Evolutionary conservation across 345 rosid genomes (phyloP).

Genomic region (Citrus australasica): DNA sequence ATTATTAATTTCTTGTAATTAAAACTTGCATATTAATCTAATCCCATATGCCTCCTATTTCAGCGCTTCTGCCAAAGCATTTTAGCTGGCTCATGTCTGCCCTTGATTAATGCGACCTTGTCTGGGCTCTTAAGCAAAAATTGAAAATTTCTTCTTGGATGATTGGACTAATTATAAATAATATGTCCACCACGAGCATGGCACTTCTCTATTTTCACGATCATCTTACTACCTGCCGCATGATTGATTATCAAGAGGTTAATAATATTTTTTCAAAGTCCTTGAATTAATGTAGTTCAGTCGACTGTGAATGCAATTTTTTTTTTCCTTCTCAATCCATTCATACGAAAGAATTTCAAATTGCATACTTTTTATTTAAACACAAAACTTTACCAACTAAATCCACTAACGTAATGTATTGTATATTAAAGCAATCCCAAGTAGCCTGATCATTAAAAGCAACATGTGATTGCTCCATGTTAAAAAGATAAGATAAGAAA

Average conservation of each 20-base stretch:
- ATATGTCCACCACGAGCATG: neutral
- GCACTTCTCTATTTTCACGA: neutral
- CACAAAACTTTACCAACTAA: too few species aligned
- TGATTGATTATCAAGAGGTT: neutral
- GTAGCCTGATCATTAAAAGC: neutral
- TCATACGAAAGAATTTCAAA: too few species aligned
- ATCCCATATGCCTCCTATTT: slow-evolving; percentile 14
- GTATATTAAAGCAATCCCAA: too few species aligned
- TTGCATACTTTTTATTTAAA: too few species aligned
- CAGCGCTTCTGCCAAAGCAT: slow-evolving; percentile 27
- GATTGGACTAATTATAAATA: neutral
- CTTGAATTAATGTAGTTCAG: too few species aligned
- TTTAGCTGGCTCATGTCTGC: slow-evolving; percentile 37
- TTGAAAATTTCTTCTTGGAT: slow-evolving; percentile 10
- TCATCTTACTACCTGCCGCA: neutral
- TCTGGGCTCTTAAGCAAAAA: slow-evolving; percentile 16
- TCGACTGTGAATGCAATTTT: too few species aligned
- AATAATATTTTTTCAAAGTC: neutral
- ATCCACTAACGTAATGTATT: too few species aligned
- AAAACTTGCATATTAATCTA: slow-evolving; percentile 5
- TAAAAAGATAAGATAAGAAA: neutral
- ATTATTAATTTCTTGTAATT: neutral
- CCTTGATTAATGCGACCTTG: slow-evolving; percentile 36
- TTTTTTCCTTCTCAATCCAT: too few species aligned
- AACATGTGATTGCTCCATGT: neutral